Conservation (phyloP, 208 protist species). For the Leptomonas seymouri region DNA sequence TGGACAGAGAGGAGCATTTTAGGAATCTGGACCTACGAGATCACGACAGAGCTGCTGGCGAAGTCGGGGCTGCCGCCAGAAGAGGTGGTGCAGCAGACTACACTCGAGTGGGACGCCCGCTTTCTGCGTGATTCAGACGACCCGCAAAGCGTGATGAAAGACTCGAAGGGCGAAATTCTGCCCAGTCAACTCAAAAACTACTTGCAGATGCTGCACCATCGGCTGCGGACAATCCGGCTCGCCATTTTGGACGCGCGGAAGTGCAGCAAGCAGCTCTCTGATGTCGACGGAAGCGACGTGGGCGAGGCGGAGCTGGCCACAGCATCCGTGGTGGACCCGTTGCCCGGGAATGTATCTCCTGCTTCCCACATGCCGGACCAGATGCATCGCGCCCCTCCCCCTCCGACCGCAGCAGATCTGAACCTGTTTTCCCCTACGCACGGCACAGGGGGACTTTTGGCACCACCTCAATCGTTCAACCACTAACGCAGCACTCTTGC, state of each 20-base stretch:
- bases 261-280: conserved; percentile 26
- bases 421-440: conserved; percentile 61
- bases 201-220: conserved; percentile 24
- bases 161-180: conserved; percentile 10
- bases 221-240: conserved; percentile 27
- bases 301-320: neutral
- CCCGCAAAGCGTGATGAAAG: conserved; percentile 20
- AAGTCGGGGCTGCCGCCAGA: conserved; percentile 32
- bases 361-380: neutral
- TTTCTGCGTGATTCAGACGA: conserved; percentile 24
- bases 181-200: conserved; percentile 25
- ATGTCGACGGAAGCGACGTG: conserved; percentile 20
- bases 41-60: conserved; percentile 23
- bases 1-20: conserved; percentile 31
- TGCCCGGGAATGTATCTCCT: neutral
- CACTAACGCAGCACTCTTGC: neutral
- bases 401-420: conserved; percentile 20
- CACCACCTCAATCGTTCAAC: conserved; percentile 44
- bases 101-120: conserved; percentile 34
- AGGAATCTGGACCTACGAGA: conserved; percentile 37
- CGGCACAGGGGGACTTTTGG: conserved; percentile 37
- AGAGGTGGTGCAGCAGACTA: conserved; percentile 34
- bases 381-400: neutral
- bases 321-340: neutral
- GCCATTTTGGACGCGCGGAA: conserved; percentile 29